Evolutionary conservation across 306 rosid species (phyloP).

Genomic region (Prunus fruticosa): DNA sequence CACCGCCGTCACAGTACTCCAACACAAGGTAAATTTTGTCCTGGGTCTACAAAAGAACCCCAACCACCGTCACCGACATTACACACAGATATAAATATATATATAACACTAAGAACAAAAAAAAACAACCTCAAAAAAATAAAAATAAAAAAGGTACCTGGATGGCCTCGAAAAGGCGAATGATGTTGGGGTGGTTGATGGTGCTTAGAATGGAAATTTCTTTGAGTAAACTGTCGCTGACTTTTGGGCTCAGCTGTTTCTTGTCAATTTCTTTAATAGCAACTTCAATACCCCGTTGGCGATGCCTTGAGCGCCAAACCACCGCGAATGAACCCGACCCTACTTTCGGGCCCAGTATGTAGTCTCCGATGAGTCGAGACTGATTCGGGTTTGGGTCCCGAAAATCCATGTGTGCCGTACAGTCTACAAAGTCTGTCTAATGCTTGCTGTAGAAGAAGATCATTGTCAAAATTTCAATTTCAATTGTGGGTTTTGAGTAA

Average conservation of each 20-base stretch:
- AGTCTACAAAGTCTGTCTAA: background rate
- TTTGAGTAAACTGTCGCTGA: constrained; percentile 61
- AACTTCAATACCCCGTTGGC: constrained; percentile 67
- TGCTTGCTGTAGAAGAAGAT: background rate
- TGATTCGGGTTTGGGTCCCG: constrained; percentile 27
- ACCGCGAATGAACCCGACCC: constrained; percentile 95
- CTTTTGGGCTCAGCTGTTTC: constrained; percentile 60
- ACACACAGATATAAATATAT: background rate
- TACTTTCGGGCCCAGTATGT: constrained; percentile 65
- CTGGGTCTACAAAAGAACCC: constrained; percentile 47
- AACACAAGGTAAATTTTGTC: constrained; percentile 85
- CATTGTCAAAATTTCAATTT: background rate
- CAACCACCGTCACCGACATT: constrained; percentile 12
- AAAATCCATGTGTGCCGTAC: constrained; percentile 42
- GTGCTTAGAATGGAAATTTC: constrained; percentile 87
- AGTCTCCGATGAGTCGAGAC: constrained; percentile 61
- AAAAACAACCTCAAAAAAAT: background rate
- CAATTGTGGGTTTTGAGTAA: background rate
- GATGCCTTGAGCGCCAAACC: constrained; percentile 72
- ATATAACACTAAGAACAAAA: background rate
- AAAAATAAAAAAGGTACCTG: constrained; percentile 34
- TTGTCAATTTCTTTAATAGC: constrained; percentile 83
- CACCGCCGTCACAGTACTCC: constrained; percentile 97
- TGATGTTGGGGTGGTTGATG: constrained; percentile 78
- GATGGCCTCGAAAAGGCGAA: constrained; percentile 64